Evolutionary conservation across 305 asterid species (phyloP).

Genomic region (Lippia alba): DNA sequence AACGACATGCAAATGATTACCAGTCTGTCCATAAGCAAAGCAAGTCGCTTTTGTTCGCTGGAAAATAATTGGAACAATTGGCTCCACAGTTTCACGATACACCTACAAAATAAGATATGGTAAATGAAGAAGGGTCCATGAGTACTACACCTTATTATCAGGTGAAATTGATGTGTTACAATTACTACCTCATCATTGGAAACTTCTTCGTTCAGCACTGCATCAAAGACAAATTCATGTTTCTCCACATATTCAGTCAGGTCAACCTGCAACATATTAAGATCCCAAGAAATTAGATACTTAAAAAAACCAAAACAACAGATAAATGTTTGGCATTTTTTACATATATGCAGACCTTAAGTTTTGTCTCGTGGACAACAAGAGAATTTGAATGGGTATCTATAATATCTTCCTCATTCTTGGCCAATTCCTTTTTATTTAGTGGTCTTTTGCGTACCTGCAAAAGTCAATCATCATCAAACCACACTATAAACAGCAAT

Average conservation of each 20-base stretch:
- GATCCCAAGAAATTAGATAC: conserved; percentile 30
- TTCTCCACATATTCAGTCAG: conserved; percentile 91
- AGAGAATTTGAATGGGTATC: conserved; percentile 76
- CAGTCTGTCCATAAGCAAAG: conserved; percentile 99
- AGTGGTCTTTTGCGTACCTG: conserved; percentile 97
- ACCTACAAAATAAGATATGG: conserved; percentile 59
- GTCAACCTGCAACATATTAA: conserved; percentile 71
- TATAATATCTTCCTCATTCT: conserved; percentile 92
- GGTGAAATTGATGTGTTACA: conserved; percentile 25
- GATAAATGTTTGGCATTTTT: background rate
- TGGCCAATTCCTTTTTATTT: conserved; percentile 84
- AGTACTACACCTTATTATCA: background rate
- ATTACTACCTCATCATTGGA: conserved; percentile 95
- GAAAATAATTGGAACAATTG: conserved; percentile 93
- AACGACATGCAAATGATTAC: conserved; percentile 39
- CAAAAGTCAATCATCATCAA: conserved; percentile 33
- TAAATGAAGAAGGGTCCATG: conserved; percentile 28
- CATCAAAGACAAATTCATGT: conserved; percentile 98
- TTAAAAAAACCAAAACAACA: background rate
- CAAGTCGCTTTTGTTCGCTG: conserved; percentile 99
- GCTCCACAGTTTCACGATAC: conserved; percentile 95
- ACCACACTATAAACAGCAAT: conserved; percentile 24
- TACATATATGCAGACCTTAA: conserved; percentile 66
- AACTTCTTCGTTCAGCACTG: conserved; percentile 96
- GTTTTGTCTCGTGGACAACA: conserved; percentile 89